Evolutionary conservation across 2,329 filamentous ascomycete genomes (phyloP).

Genomic region (Sporothrix sp.): DNA sequence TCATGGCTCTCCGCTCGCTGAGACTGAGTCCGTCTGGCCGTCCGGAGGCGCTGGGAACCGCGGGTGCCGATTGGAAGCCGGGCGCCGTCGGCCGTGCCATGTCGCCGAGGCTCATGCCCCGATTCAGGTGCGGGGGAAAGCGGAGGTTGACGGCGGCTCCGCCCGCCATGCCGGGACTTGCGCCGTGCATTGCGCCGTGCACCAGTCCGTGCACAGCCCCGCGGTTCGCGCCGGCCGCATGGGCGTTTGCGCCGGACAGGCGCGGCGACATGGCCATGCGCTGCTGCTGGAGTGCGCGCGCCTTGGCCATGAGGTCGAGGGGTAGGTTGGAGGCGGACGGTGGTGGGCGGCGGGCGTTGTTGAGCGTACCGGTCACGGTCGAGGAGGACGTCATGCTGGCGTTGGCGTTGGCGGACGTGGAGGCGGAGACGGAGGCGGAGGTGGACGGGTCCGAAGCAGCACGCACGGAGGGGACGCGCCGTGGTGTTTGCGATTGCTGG

Average conservation of each 20-base stretch:
- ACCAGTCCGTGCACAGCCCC: conserved; percentile 20
- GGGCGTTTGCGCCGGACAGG: no score
- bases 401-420: conserved; percentile 25
- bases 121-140: conserved; percentile 31
- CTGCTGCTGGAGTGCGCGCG: conserved; percentile 27
- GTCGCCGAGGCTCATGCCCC: conserved; percentile 11
- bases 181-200: no score
- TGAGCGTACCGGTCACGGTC: conserved; percentile 70
- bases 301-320: conserved; percentile 32
- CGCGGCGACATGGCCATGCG: conserved; percentile 25
- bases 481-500: conserved; percentile 4
- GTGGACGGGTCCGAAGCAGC: conserved; percentile 45
- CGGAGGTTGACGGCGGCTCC: conserved; percentile 35
- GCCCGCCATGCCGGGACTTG: conserved; percentile 25
- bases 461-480: conserved; percentile 43
- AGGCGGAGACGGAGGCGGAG: background rate
- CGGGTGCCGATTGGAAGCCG: conserved; percentile 45
- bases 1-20: conserved; percentile 58
- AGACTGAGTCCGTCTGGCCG: conserved; percentile 43
- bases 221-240: conserved; percentile 22
- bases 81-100: conserved; percentile 35
- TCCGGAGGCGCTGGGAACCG: conserved; percentile 27
- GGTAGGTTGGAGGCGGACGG: conserved; percentile 31
- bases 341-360: conserved; percentile 48
- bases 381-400: conserved; percentile 67